A percentile compares a stretch with the other conserved stretches of the same genome.
Evolutionary conservation across 208 protist species (phyloP).

Genomic region (Blechomonas ayalai): DNA sequence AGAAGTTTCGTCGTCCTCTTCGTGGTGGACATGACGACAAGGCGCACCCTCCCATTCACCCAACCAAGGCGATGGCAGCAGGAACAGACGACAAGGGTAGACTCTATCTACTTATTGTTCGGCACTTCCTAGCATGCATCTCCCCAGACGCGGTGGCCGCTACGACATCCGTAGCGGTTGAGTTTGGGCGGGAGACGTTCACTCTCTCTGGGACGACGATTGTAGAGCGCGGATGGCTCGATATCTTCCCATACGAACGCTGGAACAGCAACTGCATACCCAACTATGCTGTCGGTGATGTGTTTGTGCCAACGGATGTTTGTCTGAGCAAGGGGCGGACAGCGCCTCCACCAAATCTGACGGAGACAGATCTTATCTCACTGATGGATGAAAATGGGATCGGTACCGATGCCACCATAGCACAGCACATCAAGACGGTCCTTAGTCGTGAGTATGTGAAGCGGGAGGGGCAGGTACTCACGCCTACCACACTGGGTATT

Average conservation of each 20-base stretch:
- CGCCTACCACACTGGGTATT: conserved; percentile 93
- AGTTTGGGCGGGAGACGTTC: conserved; percentile 83
- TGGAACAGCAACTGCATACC: conserved; percentile 91
- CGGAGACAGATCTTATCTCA: conserved; percentile 96
- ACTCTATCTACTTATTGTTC: conserved; percentile 95
- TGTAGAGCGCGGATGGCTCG: conserved; percentile 90
- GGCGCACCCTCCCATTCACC: conserved; percentile 98
- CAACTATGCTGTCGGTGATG: conserved; percentile 82
- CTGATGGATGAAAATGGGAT: conserved; percentile 98
- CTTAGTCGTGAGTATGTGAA: conserved; percentile 89
- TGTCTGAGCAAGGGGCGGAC: conserved; percentile 77
- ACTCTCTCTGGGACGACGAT: conserved; percentile 86
- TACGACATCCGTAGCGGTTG: conserved; percentile 77
- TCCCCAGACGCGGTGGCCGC: conserved; percentile 87
- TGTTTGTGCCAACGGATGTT: conserved; percentile 84
- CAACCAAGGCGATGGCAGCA: conserved; percentile 70
- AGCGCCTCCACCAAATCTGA: conserved; percentile 88
- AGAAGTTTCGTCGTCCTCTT: conserved; percentile 88
- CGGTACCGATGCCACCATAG: conserved; percentile 99
- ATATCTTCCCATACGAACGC: conserved; percentile 87
- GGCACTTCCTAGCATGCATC: conserved; percentile 98
- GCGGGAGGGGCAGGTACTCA: conserved; percentile 69
- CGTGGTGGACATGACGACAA: conserved; percentile 95
- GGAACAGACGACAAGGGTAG: conserved; percentile 36
- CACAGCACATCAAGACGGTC: conserved; percentile 98